phyloP scores from a whole-genome alignment of 768 basidiomycete genomes.

The Lactarius pseudohatsudake region DNA sequence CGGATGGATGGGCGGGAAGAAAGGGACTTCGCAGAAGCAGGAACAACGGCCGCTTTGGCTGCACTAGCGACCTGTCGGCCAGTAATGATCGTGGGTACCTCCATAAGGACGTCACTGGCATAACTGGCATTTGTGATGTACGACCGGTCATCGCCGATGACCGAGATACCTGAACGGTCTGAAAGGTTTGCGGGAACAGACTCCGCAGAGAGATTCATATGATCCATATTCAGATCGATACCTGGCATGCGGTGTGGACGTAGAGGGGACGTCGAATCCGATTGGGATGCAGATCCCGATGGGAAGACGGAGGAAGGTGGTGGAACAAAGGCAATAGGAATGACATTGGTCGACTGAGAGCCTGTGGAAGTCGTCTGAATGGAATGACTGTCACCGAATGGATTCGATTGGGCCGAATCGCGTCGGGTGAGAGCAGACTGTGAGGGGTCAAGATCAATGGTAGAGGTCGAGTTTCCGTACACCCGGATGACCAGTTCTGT shows the following conservation, averaged over 20 bases:
- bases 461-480: slow-evolving; percentile 45
- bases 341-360: slow-evolving; percentile 80
- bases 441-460: slow-evolving; percentile 58
- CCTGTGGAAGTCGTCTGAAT: slow-evolving; percentile 75
- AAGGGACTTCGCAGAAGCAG: slow-evolving; percentile 37
- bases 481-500: slow-evolving; percentile 45
- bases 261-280: slow-evolving; percentile 37
- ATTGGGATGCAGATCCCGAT: slow-evolving; percentile 18
- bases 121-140: slow-evolving; percentile 75
- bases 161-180: slow-evolving; percentile 45
- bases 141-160: slow-evolving; percentile 59
- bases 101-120: slow-evolving; percentile 75
- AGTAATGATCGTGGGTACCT: slow-evolving; percentile 80
- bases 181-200: slow-evolving; percentile 39
- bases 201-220: slow-evolving; percentile 60
- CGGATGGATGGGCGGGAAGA: slow-evolving; percentile 49
- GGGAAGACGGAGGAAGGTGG: slow-evolving; percentile 49
- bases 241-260: slow-evolving; percentile 62
- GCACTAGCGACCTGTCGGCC: slow-evolving; percentile 73
- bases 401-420: slow-evolving; percentile 51
- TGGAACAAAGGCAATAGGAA: slow-evolving; percentile 75
- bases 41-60: slow-evolving; percentile 75
- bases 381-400: slow-evolving; percentile 74
- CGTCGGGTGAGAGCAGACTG: slow-evolving; percentile 32
- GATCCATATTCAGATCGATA: slow-evolving; percentile 59